Evolutionary conservation across 78 protist genomes (phyloP).

Genomic region (Dictyostelium capitatum): DNA sequence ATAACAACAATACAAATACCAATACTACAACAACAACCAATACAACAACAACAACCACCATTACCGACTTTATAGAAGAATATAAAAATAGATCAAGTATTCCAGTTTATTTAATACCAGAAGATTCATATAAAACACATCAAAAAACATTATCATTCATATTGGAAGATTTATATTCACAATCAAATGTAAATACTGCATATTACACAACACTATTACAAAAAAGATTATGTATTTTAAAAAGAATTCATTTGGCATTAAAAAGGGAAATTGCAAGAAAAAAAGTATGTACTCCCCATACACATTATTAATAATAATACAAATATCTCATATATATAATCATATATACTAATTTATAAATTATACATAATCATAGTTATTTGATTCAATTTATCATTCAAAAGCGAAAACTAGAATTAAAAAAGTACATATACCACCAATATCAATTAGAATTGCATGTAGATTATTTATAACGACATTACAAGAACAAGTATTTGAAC

Average conservation of each 20-base stretch:
- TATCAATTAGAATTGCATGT: conserved; percentile 78
- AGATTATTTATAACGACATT: conserved; percentile 78
- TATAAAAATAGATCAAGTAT: conserved; percentile 65
- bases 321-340: too few species aligned
- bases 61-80: conserved; percentile 40
- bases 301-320: neutral
- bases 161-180: conserved; percentile 63
- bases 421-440: conserved; percentile 74
- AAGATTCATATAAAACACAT: conserved; percentile 73
- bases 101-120: conserved; percentile 73
- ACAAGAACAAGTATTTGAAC: conserved; percentile 76
- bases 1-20: conserved; percentile 14
- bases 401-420: conserved; percentile 77
- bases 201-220: conserved; percentile 72
- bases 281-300: conserved; percentile 20
- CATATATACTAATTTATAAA: neutral
- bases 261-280: conserved; percentile 82
- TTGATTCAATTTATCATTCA: conserved; percentile 65
- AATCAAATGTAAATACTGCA: conserved; percentile 77
- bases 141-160: conserved; percentile 43
- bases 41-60: neutral
- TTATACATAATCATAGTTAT: conserved; percentile 53
- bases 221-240: conserved; percentile 63
- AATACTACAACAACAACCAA: neutral
- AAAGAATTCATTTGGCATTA: conserved; percentile 74